A percentile compares a stretch with the other conserved stretches of the same genome.
Evolutionary conservation across 2,329 filamentous ascomycete species (phyloP).

Genomic region (Ceratocystis alfenasii): DNA sequence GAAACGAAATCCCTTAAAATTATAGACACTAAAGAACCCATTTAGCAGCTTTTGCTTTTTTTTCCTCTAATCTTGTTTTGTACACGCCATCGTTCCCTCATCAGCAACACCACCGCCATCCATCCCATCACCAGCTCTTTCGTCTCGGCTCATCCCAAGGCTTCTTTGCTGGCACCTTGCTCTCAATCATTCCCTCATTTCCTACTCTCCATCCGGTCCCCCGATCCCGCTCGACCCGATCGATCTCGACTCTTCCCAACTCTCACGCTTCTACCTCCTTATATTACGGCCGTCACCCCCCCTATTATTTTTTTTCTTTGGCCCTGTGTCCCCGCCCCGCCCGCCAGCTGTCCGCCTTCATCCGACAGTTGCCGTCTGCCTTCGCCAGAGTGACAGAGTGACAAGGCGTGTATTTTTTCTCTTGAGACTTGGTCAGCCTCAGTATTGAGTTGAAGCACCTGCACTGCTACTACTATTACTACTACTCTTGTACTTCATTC

Average conservation of each 20-base stretch:
- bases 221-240: not conserved
- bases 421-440: too few species aligned
- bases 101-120: too few species aligned
- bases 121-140: not conserved
- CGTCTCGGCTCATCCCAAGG: not conserved
- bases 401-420: too few species aligned
- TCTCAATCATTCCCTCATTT: not conserved
- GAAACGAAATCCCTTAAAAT: too few species aligned
- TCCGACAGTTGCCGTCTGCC: conserved; percentile 17
- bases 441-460: too few species aligned
- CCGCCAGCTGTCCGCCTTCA: not conserved
- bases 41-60: too few species aligned
- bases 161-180: not conserved
- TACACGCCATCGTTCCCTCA: too few species aligned
- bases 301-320: not conserved
- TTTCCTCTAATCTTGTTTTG: too few species aligned
- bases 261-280: not conserved
- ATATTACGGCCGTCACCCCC: not conserved
- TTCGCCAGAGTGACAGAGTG: conserved; percentile 17
- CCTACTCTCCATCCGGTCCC: not conserved
- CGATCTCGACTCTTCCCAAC: too few species aligned
- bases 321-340: not conserved
- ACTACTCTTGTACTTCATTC: conserved; percentile 12
- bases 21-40: too few species aligned
- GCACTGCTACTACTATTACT: too few species aligned